Evolutionary conservation across 2,329 filamentous ascomycete species (phyloP).

Genomic region (Aspergillus tamarii): DNA sequence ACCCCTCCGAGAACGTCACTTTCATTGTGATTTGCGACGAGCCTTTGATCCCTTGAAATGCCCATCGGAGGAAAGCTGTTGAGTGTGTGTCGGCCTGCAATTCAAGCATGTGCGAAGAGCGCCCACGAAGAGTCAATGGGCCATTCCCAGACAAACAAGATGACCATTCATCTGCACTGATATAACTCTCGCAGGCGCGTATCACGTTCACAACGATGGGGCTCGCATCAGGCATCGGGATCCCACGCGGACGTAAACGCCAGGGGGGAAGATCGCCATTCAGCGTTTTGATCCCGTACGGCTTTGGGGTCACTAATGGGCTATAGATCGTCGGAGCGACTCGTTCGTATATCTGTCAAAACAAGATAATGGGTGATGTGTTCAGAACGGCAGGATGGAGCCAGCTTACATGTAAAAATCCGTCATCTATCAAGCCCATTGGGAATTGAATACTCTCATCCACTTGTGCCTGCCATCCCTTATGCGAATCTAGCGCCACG

Average conservation of each 20-base stretch:
- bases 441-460: slow-evolving; percentile 29
- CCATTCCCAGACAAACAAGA: slow-evolving; percentile 5
- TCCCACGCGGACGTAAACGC: slow-evolving; percentile 41
- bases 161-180: slow-evolving; percentile 13
- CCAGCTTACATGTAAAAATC: slow-evolving; percentile 45
- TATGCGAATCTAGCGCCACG: slow-evolving; percentile 18
- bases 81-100: slow-evolving; percentile 29
- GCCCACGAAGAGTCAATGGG: slow-evolving; percentile 12
- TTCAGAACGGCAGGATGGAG: background rate
- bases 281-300: slow-evolving; percentile 36
- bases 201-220: slow-evolving; percentile 23
- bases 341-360: slow-evolving; percentile 28
- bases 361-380: background rate
- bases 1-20: slow-evolving; percentile 38
- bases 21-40: slow-evolving; percentile 26
- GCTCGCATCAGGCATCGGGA: slow-evolving; percentile 40
- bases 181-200: slow-evolving; percentile 24
- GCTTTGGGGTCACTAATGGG: slow-evolving; percentile 18
- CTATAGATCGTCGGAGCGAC: slow-evolving; percentile 7
- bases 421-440: slow-evolving; percentile 39
- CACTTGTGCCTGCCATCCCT: slow-evolving; percentile 23
- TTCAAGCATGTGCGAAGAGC: slow-evolving; percentile 24
- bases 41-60: slow-evolving; percentile 19
- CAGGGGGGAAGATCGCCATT: slow-evolving; percentile 48
- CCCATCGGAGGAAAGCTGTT: slow-evolving; percentile 29